Evolutionary conservation across 2,329 filamentous ascomycete species (phyloP).

Genomic region (Seiridium unicorne): DNA sequence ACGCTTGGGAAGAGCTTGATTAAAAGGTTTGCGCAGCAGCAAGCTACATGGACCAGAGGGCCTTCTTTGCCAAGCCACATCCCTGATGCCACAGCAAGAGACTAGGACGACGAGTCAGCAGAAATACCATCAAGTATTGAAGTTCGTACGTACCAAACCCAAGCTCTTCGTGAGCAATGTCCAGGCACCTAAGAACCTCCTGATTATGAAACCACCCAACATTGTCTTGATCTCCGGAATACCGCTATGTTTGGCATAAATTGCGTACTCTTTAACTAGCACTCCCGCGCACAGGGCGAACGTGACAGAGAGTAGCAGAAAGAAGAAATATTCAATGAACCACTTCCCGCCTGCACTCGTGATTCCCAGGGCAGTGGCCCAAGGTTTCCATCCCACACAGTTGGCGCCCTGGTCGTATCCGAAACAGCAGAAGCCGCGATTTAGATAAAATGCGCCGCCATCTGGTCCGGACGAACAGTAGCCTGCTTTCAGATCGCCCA

Average conservation of each 20-base stretch:
- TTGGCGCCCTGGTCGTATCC: slow-evolving; percentile 81
- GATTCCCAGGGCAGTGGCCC: slow-evolving; percentile 74
- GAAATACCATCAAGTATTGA: no score
- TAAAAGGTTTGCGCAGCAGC: slow-evolving; percentile 91
- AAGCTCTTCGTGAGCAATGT: slow-evolving; percentile 87
- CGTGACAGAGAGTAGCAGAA: slow-evolving; percentile 76
- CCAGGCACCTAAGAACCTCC: slow-evolving; percentile 82
- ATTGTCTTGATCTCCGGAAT: slow-evolving; percentile 98
- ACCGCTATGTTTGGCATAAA: slow-evolving; percentile 90
- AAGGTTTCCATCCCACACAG: slow-evolving; percentile 84
- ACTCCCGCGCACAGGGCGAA: slow-evolving; percentile 78
- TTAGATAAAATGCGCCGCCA: slow-evolving; percentile 87
- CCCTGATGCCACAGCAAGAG: slow-evolving; percentile 86
- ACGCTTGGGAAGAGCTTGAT: slow-evolving; percentile 85
- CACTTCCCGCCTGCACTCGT: slow-evolving; percentile 68
- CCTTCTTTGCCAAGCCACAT: slow-evolving; percentile 98
- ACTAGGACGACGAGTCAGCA: background rate
- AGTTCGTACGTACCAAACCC: slow-evolving; percentile 62
- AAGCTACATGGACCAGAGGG: slow-evolving; percentile 91
- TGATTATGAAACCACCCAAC: slow-evolving; percentile 89
- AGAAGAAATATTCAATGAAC: slow-evolving; percentile 85
- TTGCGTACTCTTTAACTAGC: slow-evolving; percentile 79
- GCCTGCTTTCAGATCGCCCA: slow-evolving; percentile 87
- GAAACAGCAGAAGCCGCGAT: slow-evolving; percentile 88
- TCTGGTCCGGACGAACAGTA: slow-evolving; percentile 75